Percentiles rank a stretch among this genome's conserved stretches.
Evolutionary conservation across 306 rosid species (phyloP).

Genomic region (Vicia faba): DNA sequence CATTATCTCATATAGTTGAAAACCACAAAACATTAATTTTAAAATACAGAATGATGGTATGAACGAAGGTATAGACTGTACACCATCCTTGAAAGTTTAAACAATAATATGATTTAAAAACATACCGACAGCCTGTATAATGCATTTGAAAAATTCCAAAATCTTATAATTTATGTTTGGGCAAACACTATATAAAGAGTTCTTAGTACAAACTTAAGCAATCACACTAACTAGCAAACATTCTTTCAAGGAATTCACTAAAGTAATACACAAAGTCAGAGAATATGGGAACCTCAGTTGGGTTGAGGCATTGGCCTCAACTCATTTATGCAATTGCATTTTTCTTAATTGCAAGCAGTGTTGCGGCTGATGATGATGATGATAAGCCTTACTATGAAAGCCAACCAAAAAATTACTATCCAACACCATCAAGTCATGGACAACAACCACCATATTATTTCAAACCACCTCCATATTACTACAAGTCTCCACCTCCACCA

Average conservation of each 20-base stretch:
- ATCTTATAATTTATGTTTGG: neutral
- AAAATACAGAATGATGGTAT: neutral
- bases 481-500: slow-evolving; percentile 16
- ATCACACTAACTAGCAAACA: neutral
- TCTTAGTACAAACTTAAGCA: neutral
- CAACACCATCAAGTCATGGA: slow-evolving; percentile 4
- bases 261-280: neutral
- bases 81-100: neutral
- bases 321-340: slow-evolving; percentile 47
- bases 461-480: slow-evolving; percentile 2
- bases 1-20: neutral
- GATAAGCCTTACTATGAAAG: slow-evolving; percentile 29
- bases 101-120: neutral
- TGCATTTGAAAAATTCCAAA: neutral
- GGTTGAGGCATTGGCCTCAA: slow-evolving; percentile 52
- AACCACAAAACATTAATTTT: slow-evolving; percentile 18
- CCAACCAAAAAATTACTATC: slow-evolving; percentile 25
- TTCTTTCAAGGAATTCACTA: neutral
- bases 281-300: slow-evolving; percentile 43
- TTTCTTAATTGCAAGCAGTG: slow-evolving; percentile 44
- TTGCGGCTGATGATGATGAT: slow-evolving; percentile 37
- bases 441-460: neutral
- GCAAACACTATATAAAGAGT: slow-evolving; percentile 51
- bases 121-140: slow-evolving; percentile 12
- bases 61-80: slow-evolving; percentile 2